Evolutionary conservation across 1,139 yeast genomes (phyloP).

Genomic region (Hyphopichia pseudoburtonii): DNA sequence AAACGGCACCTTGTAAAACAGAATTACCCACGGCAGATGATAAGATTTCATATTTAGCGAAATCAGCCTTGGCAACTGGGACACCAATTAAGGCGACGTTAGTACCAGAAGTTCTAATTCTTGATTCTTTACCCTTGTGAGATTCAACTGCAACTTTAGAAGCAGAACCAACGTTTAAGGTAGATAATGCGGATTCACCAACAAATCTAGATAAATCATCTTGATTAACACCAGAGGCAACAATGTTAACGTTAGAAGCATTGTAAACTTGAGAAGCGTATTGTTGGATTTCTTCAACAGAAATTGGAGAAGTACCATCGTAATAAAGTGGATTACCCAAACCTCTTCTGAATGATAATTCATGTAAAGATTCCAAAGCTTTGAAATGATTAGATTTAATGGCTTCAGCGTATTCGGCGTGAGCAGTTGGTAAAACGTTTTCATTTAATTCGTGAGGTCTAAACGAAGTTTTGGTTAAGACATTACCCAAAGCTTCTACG

Average conservation of each 20-base stretch:
- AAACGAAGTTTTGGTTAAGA: slow-evolving; percentile 69
- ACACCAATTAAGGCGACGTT: slow-evolving; percentile 81
- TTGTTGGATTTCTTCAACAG: slow-evolving; percentile 61
- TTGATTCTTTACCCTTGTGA: slow-evolving; percentile 68
- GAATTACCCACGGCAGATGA: slow-evolving; percentile 73
- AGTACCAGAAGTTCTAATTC: slow-evolving; percentile 67
- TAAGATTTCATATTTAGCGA: slow-evolving; percentile 70
- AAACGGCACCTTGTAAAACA: slow-evolving; percentile 47
- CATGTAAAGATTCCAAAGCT: slow-evolving; percentile 80
- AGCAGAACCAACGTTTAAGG: slow-evolving; percentile 58
- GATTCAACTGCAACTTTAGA: slow-evolving; percentile 41
- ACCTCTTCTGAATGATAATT: slow-evolving; percentile 81
- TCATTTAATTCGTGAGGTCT: slow-evolving; percentile 83
- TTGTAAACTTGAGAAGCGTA: slow-evolving; percentile 72
- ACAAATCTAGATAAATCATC: slow-evolving; percentile 71
- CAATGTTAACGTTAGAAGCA: slow-evolving; percentile 67
- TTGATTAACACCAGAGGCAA: slow-evolving; percentile 73
- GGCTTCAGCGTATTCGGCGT: slow-evolving; percentile 54
- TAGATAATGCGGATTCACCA: slow-evolving; percentile 54
- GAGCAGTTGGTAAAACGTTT: slow-evolving; percentile 77
- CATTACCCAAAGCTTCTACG: slow-evolving; percentile 82
- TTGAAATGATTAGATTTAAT: slow-evolving; percentile 50
- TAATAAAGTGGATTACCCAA: slow-evolving; percentile 82
- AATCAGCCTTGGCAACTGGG: slow-evolving; percentile 66
- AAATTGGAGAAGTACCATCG: slow-evolving; percentile 59